A percentile compares a stretch with the other conserved stretches of the same genome.
phyloP scores from a whole-genome alignment of 2,329 filamentous ascomycete genomes.

The Myrmaecium sp. region DNA sequence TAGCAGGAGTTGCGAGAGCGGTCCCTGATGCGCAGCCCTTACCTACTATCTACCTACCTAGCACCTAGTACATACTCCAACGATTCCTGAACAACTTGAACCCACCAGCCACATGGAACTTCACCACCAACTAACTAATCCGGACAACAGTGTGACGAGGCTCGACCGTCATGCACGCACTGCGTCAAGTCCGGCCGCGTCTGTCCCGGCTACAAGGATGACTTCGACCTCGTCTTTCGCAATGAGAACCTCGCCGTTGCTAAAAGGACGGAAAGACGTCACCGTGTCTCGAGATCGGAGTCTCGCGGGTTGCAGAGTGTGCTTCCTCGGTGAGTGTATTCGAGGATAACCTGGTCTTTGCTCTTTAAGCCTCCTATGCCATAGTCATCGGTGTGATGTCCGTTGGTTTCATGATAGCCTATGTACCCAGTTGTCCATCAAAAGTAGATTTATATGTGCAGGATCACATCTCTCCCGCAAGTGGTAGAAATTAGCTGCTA shows the following conservation, averaged over 20 bases:
- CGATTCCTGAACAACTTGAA: conserved; percentile 1
- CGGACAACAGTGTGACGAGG: conserved; percentile 44
- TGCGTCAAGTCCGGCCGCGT: conserved; percentile 45
- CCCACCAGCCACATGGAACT: conserved; percentile 1
- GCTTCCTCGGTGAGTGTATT: no score
- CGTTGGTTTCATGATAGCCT: no score
- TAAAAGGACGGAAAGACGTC: no score
- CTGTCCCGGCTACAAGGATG: conserved; percentile 53
- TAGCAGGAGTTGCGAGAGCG: background rate
- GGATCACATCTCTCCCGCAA: no score
- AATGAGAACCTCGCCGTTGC: conserved; percentile 56
- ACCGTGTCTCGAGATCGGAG: no score
- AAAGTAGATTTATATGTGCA: no score
- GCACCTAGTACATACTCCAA: conserved; percentile 4
- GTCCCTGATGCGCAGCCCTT: conserved; percentile 1
- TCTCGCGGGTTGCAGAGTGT: no score
- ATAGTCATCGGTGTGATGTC: no score
- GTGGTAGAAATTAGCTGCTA: no score
- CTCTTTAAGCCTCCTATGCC: no score
- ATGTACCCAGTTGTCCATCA: no score
- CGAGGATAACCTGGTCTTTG: no score
- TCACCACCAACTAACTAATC: conserved; percentile 5
- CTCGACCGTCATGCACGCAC: conserved; percentile 47
- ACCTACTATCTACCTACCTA: conserved; percentile 1
- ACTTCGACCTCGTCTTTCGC: conserved; percentile 56